Evolutionary conservation across 345 rosid species (phyloP).

Genomic region (Aquilaria malaccensis): DNA sequence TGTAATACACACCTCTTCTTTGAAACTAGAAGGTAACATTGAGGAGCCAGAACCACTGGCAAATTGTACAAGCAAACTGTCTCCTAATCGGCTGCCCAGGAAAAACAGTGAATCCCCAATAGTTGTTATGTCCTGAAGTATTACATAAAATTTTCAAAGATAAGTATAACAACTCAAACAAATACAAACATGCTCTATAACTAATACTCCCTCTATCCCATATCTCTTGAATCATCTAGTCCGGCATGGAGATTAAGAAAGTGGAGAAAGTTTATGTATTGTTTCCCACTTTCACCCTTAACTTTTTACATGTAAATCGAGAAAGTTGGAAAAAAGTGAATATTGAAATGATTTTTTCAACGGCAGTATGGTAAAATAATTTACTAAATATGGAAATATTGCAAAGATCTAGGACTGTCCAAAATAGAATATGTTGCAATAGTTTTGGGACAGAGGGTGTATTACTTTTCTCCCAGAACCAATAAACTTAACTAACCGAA

Average conservation of each 20-base stretch:
- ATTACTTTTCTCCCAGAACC: slow-evolving; percentile 1
- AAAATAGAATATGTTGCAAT: too few relatives aligned
- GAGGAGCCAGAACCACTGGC: slow-evolving; percentile 62
- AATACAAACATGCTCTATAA: neutral
- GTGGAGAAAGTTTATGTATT: too few relatives aligned
- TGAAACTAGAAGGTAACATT: slow-evolving; percentile 46
- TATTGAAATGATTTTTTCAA: too few relatives aligned
- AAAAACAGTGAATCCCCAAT: slow-evolving; percentile 81
- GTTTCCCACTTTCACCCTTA: too few relatives aligned
- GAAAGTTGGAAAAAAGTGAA: too few relatives aligned
- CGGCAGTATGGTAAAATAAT: too few relatives aligned
- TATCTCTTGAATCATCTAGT: too few relatives aligned
- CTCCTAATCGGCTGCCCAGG: slow-evolving; percentile 91
- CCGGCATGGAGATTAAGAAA: too few relatives aligned
- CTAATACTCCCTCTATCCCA: neutral
- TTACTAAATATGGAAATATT: too few relatives aligned
- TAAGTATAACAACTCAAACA: neutral
- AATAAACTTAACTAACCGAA: slow-evolving; percentile 58
- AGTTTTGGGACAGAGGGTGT: too few relatives aligned
- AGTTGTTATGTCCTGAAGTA: slow-evolving; percentile 70
- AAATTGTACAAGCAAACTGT: slow-evolving; percentile 94
- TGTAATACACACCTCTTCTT: slow-evolving; percentile 68
- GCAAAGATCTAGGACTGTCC: too few relatives aligned
- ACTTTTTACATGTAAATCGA: too few relatives aligned
- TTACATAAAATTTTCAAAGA: slow-evolving; percentile 16